Evolutionary conservation across 1,284 basidiomycete genomes (phyloP), one percentile per base, ranked within the genome.

Genomic region (Trametes versicolor): DNA sequence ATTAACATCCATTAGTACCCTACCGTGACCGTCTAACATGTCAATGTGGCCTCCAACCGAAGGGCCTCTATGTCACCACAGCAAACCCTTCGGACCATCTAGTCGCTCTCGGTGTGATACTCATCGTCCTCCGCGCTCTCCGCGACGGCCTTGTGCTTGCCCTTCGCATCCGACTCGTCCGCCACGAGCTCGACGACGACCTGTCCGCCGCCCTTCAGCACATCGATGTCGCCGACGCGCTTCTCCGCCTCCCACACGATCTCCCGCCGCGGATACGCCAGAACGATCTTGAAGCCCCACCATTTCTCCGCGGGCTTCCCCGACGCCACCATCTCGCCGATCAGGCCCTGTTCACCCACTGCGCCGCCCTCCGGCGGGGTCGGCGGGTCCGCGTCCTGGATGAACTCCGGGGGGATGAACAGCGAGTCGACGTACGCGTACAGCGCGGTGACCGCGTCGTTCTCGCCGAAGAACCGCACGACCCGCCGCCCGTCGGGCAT

Each of bases 251-350:
- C 70, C 86, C 87, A 92, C 8, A 79, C 80, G 55, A 94, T 83
- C 74, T 89, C 87, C 55, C 81, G 79, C 58, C 92, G 80, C 4
- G 94, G 94, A 71, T 92, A 95, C 17, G 91, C 83, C 4, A 84
- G 81, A 25, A 85, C 86, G 43, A 95, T 80, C 62, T 81, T 83
- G 81, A 95, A 95, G 2, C 85, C 87, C 88, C 91, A 94, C 83
- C 88, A 92, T 50, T 80, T 77, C 23, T 81, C 80, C 15, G 76
- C 70, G 27, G 75, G 67, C 62, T 69, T 64, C 13, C 73, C 72
- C 25, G 66, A 73, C 15, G 68, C 69, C 19, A 62, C 67, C 60
- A 88, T 79, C 54, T 83, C 77, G 21, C 72, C 71, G 36, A 84
- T 80, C 34, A 87, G 74, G 5, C 75, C 81, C 19, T 72, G 72